Conservation (phyloP, 2,329 filamentous ascomycete species). For the Fusarium sarcochroum region DNA sequence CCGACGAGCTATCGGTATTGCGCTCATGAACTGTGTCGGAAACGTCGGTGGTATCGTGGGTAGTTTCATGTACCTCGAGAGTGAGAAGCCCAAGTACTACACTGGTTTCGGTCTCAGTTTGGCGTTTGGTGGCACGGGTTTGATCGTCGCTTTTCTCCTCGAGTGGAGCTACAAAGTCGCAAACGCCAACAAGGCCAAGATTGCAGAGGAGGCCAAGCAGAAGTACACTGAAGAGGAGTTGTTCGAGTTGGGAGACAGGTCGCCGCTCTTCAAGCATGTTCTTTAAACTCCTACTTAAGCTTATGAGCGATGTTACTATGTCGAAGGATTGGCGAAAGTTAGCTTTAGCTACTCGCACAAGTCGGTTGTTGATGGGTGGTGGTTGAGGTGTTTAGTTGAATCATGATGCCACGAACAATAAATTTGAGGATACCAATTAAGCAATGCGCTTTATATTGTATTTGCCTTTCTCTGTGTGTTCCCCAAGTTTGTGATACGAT, state of each 20-base stretch:
- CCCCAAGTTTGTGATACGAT: too few species aligned
- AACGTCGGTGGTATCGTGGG: constrained; percentile 50
- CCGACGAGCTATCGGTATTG: constrained; percentile 53
- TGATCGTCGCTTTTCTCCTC: constrained; percentile 51
- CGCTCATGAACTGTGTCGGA: constrained; percentile 50
- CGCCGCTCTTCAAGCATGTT: constrained; percentile 52
- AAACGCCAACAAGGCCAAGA: constrained; percentile 48
- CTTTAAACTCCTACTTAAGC: constrained; percentile 16
- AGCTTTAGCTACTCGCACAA: neutral
- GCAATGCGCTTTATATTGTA: neutral
- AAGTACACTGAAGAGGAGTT: constrained; percentile 52
- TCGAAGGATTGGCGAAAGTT: neutral
- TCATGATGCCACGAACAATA: constrained; percentile 16
- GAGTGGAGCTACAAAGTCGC: constrained; percentile 51
- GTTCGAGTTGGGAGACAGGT: constrained; percentile 52
- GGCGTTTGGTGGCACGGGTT: constrained; percentile 50
- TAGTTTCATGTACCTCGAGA: constrained; percentile 49
- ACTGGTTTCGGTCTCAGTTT: constrained; percentile 56
- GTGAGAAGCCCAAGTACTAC: constrained; percentile 64
- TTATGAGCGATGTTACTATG: neutral
- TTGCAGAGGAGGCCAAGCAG: constrained; percentile 48
- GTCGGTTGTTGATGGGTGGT: neutral
- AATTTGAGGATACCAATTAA: neutral
- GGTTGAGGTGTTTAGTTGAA: neutral
- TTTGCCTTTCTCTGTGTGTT: too few species aligned